A percentile compares a stretch with the other conserved stretches of the same genome.
Conservation (phyloP, 2,329 filamentous ascomycete genomes). For the Coniochaeta pulveracea region DNA sequence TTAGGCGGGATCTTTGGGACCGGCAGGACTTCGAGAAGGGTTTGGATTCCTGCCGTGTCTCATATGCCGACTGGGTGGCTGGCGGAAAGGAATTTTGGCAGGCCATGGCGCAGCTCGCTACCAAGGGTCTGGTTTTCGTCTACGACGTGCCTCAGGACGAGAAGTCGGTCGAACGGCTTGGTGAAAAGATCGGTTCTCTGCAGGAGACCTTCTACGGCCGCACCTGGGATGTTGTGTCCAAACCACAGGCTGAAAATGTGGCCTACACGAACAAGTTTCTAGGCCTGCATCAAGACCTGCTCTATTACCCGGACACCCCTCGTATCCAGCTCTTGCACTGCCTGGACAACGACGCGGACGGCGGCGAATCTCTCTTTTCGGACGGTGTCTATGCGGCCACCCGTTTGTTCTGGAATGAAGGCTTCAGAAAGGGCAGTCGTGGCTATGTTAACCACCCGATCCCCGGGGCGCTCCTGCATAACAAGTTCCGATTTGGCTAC, state of each 20-base stretch:
- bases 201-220: constrained; percentile 84
- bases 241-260: constrained; percentile 78
- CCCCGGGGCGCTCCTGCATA: constrained; percentile 16
- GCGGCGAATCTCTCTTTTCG: constrained; percentile 78
- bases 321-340: constrained; percentile 84
- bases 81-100: constrained; percentile 43
- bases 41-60: constrained; percentile 39
- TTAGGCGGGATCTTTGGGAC: constrained; percentile 27
- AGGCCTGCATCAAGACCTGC: constrained; percentile 84
- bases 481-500: too few relatives aligned
- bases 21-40: constrained; percentile 20
- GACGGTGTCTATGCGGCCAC: constrained; percentile 57
- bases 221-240: constrained; percentile 81
- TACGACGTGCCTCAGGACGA: constrained; percentile 57
- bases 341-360: constrained; percentile 64
- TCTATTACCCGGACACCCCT: constrained; percentile 74
- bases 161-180: constrained; percentile 55
- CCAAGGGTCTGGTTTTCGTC: constrained; percentile 67
- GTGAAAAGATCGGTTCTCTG: constrained; percentile 61
- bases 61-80: constrained; percentile 63
- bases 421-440: constrained; percentile 49
- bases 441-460: constrained; percentile 37
- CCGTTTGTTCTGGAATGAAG: constrained; percentile 28
- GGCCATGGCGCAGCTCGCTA: constrained; percentile 50
- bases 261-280: constrained; percentile 78